Percentiles rank a stretch among this genome's conserved stretches.
These are phyloP conservation scores for Pichia norvegensis DNA, from an alignment of 1,139 yeast species.

Conservation along the genomic window DNA sequence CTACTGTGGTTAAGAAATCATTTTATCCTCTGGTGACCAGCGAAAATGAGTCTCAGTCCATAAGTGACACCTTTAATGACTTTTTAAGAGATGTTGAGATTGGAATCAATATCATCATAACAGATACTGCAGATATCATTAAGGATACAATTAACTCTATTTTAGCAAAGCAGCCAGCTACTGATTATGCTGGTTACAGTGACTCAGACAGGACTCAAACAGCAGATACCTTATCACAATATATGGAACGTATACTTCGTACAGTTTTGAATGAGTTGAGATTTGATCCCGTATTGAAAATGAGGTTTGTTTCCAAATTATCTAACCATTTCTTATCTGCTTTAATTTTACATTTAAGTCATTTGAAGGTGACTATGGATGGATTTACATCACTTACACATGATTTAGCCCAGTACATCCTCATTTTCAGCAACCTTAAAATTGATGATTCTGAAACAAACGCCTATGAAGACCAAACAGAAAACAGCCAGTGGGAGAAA, in stretches of 20 bases:
- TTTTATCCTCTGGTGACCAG: constrained; percentile 57
- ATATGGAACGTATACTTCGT: constrained; percentile 25
- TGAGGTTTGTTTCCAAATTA: constrained; percentile 33
- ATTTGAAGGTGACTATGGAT: constrained; percentile 65
- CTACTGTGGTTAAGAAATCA: constrained; percentile 66
- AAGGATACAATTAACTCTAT: constrained; percentile 41
- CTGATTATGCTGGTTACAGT: constrained; percentile 41
- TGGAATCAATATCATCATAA: constrained; percentile 58
- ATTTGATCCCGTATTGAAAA: constrained; percentile 19
- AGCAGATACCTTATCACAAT: constrained; percentile 54
- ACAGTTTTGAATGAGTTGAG: constrained; percentile 14
- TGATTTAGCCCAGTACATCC: constrained; percentile 75
- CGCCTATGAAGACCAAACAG: background rate
- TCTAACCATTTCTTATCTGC: constrained; percentile 56
- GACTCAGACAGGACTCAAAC: constrained; percentile 59
- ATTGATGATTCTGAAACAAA: background rate
- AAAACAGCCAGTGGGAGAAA: constrained; percentile 9
- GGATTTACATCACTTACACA: constrained; percentile 85
- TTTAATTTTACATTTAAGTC: constrained; percentile 66
- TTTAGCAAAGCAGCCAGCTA: constrained; percentile 55
- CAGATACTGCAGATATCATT: constrained; percentile 47
- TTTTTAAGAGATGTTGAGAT: constrained; percentile 63
- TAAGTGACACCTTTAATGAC: constrained; percentile 58
- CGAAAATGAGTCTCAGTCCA: constrained; percentile 29
- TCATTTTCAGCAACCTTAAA: constrained; percentile 57